Evolutionary conservation across 192 early-diverging fungal genomes (phyloP), one percentile per base, ranked within the genome.

Genomic region (Coemansia sp.): DNA sequence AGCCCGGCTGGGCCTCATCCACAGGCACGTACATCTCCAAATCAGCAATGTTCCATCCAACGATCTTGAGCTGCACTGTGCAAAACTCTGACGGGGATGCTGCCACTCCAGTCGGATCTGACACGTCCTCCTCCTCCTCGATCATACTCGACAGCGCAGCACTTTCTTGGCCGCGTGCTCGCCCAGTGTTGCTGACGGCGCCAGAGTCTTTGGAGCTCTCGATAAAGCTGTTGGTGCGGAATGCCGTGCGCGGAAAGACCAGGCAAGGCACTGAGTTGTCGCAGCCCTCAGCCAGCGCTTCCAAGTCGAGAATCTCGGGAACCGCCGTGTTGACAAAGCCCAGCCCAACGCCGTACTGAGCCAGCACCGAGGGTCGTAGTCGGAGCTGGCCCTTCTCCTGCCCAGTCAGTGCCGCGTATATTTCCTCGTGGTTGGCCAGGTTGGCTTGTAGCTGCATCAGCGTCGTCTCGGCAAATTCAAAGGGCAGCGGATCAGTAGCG

Each of bases 21-120:
- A 82, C 79, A 1, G 90, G 90, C 57, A 87, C 86, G 58, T 79
- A 88, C 44, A 86, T 69, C 12, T 88, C 78, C 24, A 85, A 65
- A 22, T 88, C 79, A 5, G 75, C 66, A 11, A 72, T 64, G 22
- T 72, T 44, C 69, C 74, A 82, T 15, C 74, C 73, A 27, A 84
- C 79, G 16, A 86, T 76, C 71, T 87, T 88, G 31, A 90, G 65
- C 72, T 89, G 85, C 8, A 86, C 81, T 3, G 79, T 72, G 44
- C 72, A 62, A 61, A 69, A 83, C 50, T 27, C 62, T 38, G 66
- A 49, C 52, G 11, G n/a, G 13, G 27, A 31, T 29, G 53, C 24
- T 15, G 57, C 12, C 31, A 5, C 16, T 58, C 57, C 57, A 15
- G 57, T 16, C 2, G 33, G 18, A 18, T 58, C 57, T 34, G 57